These are phyloP conservation scores for Phytophthora vignae DNA, from an alignment of 352 stramenopile species.

Conservation along the genomic window DNA sequence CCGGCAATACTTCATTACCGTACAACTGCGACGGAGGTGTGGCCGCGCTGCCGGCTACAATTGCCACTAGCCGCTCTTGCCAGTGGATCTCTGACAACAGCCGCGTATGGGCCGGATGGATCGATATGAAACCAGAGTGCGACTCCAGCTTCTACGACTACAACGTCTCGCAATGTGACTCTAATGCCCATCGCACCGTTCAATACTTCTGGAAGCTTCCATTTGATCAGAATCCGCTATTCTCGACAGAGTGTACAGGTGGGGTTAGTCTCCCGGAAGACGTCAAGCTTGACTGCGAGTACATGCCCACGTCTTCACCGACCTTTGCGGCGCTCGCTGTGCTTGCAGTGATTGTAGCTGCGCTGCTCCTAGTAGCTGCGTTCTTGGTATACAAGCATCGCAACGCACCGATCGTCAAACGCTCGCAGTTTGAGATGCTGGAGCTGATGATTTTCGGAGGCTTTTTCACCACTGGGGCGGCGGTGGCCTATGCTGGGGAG, in stretches of 20 bases:
- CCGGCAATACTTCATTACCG: constrained; percentile 39
- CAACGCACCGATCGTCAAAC: constrained; percentile 49
- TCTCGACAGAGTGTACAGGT: constrained; percentile 37
- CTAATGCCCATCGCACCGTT: constrained; percentile 32
- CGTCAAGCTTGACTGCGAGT: constrained; percentile 49
- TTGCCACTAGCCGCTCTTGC: constrained; percentile 54
- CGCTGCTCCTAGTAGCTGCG: constrained; percentile 18
- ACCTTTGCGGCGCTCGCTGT: constrained; percentile 25
- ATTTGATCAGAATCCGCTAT: constrained; percentile 13
- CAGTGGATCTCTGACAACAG: constrained; percentile 45
- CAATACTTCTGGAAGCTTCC: constrained; percentile 50
- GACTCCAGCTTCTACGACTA: constrained; percentile 57
- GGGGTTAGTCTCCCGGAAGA: constrained; percentile 25
- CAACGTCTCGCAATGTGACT: constrained; percentile 45
- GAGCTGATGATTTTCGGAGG: constrained; percentile 50
- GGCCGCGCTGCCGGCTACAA: constrained; percentile 23
- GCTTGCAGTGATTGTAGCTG: constrained; percentile 22
- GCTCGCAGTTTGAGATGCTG: constrained; percentile 58
- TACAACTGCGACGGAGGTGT: constrained; percentile 57
- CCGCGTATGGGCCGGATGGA: constrained; percentile 44
- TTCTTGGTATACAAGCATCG: constrained; percentile 40
- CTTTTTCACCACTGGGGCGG: constrained; percentile 39
- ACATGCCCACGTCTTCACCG: constrained; percentile 37
- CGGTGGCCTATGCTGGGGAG: constrained; percentile 41
- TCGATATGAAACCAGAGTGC: constrained; percentile 39